Percentiles rank a stretch among this genome's conserved stretches.
These are phyloP conservation scores for Aspergillus luchuensis DNA, from an alignment of 2,329 filamentous ascomycete genomes.

Conservation along the genomic window DNA sequence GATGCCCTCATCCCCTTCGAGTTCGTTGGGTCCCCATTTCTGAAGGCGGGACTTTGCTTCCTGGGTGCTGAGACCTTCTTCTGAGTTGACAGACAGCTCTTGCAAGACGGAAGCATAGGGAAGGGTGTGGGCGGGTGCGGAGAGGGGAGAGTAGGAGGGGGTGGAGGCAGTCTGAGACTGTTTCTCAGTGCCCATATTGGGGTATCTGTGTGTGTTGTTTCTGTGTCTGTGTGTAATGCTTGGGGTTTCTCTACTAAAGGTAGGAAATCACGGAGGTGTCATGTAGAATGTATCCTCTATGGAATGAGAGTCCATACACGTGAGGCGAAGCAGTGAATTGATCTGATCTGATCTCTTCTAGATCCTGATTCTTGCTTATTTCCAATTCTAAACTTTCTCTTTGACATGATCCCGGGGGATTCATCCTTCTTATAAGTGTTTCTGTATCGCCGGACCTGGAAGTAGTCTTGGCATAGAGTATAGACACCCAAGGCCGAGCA, in stretches of 20 bases:
- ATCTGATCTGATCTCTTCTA: constrained; percentile 13
- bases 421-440: neutral
- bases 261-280: constrained; percentile 32
- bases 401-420: neutral
- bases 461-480: constrained; percentile 6
- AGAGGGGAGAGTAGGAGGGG: constrained; percentile 44
- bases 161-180: neutral
- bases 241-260: constrained; percentile 16
- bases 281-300: constrained; percentile 36
- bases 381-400: neutral
- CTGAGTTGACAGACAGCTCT: constrained; percentile 58
- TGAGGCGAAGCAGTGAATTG: constrained; percentile 7
- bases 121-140: constrained; percentile 65
- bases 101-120: constrained; percentile 54
- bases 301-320: constrained; percentile 38
- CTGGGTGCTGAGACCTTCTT: constrained; percentile 58
- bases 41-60: constrained; percentile 60
- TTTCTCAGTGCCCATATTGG: constrained; percentile 8
- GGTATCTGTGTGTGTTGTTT: constrained; percentile 6
- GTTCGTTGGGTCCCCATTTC: constrained; percentile 63
- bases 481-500: neutral
- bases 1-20: constrained; percentile 66
- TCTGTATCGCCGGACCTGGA: neutral
- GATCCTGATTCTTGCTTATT: no score
- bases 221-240: constrained; percentile 1